phyloP scores from a whole-genome alignment of 2,329 filamentous ascomycete species.

The Chaetomiaceae sp. region DNA sequence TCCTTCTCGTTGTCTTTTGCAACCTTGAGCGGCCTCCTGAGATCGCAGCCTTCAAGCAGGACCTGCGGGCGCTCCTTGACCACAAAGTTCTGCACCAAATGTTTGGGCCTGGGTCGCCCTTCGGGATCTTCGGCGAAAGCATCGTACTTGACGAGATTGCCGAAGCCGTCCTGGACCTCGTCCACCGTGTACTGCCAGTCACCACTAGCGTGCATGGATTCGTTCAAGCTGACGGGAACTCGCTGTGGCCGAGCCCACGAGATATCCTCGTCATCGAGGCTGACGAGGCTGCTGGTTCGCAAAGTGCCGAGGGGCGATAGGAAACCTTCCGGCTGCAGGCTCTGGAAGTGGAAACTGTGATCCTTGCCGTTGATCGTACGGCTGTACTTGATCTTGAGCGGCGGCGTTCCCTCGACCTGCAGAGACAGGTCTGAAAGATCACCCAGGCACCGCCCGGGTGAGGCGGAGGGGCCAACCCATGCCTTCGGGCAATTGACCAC shows the following conservation, averaged over 20 bases:
- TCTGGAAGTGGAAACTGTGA: constrained; percentile 83
- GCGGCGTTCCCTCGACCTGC: constrained; percentile 81
- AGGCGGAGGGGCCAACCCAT: constrained; percentile 57
- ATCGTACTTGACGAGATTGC: constrained; percentile 75
- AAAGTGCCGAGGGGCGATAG: constrained; percentile 66
- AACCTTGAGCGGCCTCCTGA: constrained; percentile 74
- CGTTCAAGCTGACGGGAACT: constrained; percentile 79
- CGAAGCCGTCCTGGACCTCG: constrained; percentile 84
- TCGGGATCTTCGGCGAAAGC: constrained; percentile 62
- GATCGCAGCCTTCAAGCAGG: constrained; percentile 67
- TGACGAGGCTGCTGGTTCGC: constrained; percentile 50
- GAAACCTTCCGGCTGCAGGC: constrained; percentile 83
- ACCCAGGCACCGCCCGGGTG: constrained; percentile 68
- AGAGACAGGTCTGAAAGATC: constrained; percentile 82
- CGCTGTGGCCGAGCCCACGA: constrained; percentile 74
- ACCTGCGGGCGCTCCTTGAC: constrained; percentile 82
- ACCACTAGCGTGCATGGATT: constrained; percentile 73
- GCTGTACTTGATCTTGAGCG: constrained; percentile 88
- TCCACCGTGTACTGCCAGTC: constrained; percentile 87
- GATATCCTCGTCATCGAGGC: constrained; percentile 56
- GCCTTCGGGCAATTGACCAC: constrained; percentile 83
- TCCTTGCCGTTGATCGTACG: constrained; percentile 78
- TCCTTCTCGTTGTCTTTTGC: constrained; percentile 63
- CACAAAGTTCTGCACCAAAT: constrained; percentile 68
- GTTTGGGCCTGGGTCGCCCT: constrained; percentile 50